A percentile compares a stretch with the other conserved stretches of the same genome.
phyloP scores from a whole-genome alignment of 768 basidiomycete species.

The Phallus indusiatus region DNA sequence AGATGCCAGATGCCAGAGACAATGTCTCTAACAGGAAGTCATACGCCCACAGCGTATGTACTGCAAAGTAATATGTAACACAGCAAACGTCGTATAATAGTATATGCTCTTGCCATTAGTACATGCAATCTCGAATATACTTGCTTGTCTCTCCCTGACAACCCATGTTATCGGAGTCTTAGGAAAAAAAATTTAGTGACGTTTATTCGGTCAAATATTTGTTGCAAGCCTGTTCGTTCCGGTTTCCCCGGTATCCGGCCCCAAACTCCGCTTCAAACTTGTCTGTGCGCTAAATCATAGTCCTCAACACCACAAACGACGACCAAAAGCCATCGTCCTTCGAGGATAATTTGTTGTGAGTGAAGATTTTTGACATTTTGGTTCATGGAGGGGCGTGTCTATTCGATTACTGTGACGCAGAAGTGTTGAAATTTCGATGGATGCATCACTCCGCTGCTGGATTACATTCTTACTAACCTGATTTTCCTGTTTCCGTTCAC shows the following conservation, averaged over 20 bases:
- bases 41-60: neutral
- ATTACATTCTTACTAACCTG: neutral
- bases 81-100: no score
- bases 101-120: no score
- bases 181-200: neutral
- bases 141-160: no score
- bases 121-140: no score
- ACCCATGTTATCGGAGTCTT: no score
- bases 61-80: no score
- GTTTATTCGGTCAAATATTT: neutral
- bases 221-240: neutral
- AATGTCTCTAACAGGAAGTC: neutral
- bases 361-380: neutral
- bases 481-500: neutral
- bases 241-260: neutral
- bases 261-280: conserved; percentile 8
- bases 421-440: neutral
- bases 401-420: neutral
- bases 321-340: neutral
- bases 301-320: conserved; percentile 2
- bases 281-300: neutral
- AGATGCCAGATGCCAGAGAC: neutral
- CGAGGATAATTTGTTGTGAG: conserved; percentile 4
- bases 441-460: neutral
- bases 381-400: neutral